Conservation (phyloP, 2,329 filamentous ascomycete species). For the Dactylellina cionopaga region DNA sequence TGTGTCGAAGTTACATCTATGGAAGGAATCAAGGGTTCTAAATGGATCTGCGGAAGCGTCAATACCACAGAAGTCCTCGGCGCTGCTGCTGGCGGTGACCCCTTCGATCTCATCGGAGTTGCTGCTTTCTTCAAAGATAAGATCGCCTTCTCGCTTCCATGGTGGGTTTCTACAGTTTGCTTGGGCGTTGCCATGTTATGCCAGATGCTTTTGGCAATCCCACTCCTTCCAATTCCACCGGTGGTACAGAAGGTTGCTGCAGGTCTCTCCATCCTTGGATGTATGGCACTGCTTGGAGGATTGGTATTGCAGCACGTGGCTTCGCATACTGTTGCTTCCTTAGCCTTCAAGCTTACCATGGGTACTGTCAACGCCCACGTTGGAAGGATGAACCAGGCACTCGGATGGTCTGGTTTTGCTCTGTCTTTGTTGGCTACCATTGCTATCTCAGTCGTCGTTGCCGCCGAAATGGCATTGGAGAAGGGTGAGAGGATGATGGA, state of each 20-base stretch:
- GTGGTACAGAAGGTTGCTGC: constrained; percentile 54
- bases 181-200: constrained; percentile 53
- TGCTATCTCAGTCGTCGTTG: constrained; percentile 53
- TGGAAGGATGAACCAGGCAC: constrained; percentile 53
- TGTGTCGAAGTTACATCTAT: constrained; percentile 54
- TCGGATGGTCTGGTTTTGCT: constrained; percentile 56
- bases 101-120: constrained; percentile 55
- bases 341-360: constrained; percentile 54
- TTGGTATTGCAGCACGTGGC: constrained; percentile 56
- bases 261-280: constrained; percentile 36
- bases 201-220: constrained; percentile 54
- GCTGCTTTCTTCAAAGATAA: constrained; percentile 56
- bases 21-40: constrained; percentile 53
- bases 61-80: constrained; percentile 51
- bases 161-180: constrained; percentile 54
- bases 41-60: constrained; percentile 46
- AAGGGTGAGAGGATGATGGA: constrained; percentile 53
- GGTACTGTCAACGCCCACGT: constrained; percentile 54
- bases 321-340: constrained; percentile 53
- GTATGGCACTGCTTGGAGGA: constrained; percentile 53
- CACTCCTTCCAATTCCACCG: constrained; percentile 54
- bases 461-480: constrained; percentile 54
- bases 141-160: constrained; percentile 54
- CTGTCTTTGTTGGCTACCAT: constrained; percentile 52
- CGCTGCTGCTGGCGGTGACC: constrained; percentile 54